phyloP scores from a whole-genome alignment of 495 filamentous ascomycete species.

The Penicillium fimorum region DNA sequence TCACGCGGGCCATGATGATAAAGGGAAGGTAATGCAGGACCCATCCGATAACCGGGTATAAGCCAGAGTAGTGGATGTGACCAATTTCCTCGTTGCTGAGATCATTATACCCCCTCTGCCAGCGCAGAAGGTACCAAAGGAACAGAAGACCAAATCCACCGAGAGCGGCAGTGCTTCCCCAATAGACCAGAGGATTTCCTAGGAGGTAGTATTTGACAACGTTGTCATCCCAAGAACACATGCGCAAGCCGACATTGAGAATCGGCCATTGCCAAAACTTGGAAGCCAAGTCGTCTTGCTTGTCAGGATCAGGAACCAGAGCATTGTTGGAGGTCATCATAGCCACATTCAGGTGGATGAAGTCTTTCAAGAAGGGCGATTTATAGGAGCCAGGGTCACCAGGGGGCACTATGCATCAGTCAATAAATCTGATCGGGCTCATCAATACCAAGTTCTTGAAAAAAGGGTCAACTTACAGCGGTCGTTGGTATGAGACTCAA shows the following conservation, averaged over 20 bases:
- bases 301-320: slow-evolving; percentile 95
- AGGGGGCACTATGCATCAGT: slow-evolving; percentile 65
- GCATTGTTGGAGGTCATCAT: slow-evolving; percentile 99
- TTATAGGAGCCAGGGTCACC: slow-evolving; percentile 91
- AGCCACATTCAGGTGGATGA: slow-evolving; percentile 95
- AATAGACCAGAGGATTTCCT: slow-evolving; percentile 94
- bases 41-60: slow-evolving; percentile 94
- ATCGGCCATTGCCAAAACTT: slow-evolving; percentile 99
- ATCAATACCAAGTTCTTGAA: slow-evolving; percentile 9
- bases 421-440: slow-evolving; percentile 5
- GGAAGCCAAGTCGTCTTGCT: slow-evolving; percentile 96
- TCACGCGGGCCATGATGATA: slow-evolving; percentile 95
- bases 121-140: slow-evolving; percentile 84
- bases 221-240: slow-evolving; percentile 97
- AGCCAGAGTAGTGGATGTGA: slow-evolving; percentile 87
- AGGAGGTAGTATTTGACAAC: slow-evolving; percentile 98
- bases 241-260: slow-evolving; percentile 88
- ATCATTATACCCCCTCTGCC: slow-evolving; percentile 92
- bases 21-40: slow-evolving; percentile 95
- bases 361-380: slow-evolving; percentile 94
- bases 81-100: slow-evolving; percentile 77
- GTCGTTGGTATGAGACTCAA: slow-evolving; percentile 92
- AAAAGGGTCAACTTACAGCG: slow-evolving; percentile 64
- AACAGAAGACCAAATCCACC: slow-evolving; percentile 68
- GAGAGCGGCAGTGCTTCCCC: slow-evolving; percentile 81